Percentiles rank a stretch among this genome's conserved stretches.
Evolutionary conservation across 2,329 filamentous ascomycete species (phyloP).

Genomic region (Orbilia oligospora): DNA sequence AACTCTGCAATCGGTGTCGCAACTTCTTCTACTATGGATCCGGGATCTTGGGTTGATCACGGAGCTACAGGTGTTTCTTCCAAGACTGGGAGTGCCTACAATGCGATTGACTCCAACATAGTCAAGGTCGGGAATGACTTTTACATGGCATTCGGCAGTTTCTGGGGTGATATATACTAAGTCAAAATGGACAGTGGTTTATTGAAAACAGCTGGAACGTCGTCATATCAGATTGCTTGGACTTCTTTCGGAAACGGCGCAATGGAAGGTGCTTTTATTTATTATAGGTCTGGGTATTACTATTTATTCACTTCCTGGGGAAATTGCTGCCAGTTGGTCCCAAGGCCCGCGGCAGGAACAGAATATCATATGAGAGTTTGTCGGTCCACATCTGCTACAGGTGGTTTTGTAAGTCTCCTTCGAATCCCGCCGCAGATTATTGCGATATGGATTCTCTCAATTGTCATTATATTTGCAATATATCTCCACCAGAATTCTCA

Average conservation of each 20-base stretch:
- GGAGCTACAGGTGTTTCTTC: conserved; percentile 72
- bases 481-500: too few relatives aligned
- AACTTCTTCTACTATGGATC: conserved; percentile 69
- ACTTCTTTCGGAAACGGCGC: conserved; percentile 71
- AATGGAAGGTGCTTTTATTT: conserved; percentile 73
- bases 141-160: conserved; percentile 76
- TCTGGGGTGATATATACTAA: conserved; percentile 77
- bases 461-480: too few relatives aligned
- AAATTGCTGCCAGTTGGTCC: conserved; percentile 74
- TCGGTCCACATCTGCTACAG: conserved; percentile 71
- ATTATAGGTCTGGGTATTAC: conserved; percentile 73
- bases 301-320: conserved; percentile 77
- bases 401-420: conserved; percentile 70
- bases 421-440: neutral
- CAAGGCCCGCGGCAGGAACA: conserved; percentile 71
- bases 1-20: conserved; percentile 75
- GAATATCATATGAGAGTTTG: conserved; percentile 79
- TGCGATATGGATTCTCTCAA: neutral
- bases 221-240: conserved; percentile 71
- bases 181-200: conserved; percentile 69
- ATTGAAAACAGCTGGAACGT: conserved; percentile 64
- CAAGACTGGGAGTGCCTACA: conserved; percentile 69
- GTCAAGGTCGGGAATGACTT: conserved; percentile 68
- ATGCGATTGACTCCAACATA: conserved; percentile 75
- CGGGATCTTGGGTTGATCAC: conserved; percentile 74